Conservation (phyloP, 495 filamentous ascomycete genomes). For the Aspergillus taichungensis region DNA sequence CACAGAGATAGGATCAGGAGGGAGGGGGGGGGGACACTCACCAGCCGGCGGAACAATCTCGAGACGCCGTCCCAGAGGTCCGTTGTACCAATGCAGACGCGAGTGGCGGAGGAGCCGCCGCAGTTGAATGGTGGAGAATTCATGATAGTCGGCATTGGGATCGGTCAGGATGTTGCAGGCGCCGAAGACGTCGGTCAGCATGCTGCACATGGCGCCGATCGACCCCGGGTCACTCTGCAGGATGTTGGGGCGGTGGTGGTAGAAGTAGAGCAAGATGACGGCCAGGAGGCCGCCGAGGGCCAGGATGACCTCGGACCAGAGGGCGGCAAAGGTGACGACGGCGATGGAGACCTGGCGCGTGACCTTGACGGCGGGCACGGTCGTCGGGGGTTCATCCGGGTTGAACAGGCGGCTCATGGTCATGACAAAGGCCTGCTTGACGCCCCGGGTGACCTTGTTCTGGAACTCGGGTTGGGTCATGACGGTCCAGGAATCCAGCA, state of each 20-base stretch:
- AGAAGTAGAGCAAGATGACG: conserved; percentile 22
- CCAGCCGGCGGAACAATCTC: conserved; percentile 31
- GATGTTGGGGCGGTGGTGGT: conserved; percentile 25
- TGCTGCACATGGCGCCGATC: conserved; percentile 36
- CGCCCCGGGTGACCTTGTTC: conserved; percentile 21
- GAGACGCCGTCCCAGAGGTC: conserved; percentile 21
- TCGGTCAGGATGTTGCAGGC: conserved; percentile 23
- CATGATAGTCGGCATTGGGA: conserved; percentile 25
- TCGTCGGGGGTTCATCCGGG: conserved; percentile 17
- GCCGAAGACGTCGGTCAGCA: conserved; percentile 29
- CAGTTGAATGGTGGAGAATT: conserved; percentile 31
- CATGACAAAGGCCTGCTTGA: conserved; percentile 28
- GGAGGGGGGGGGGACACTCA: conserved; percentile 1
- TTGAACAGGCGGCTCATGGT: conserved; percentile 32
- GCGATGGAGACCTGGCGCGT: conserved; percentile 26
- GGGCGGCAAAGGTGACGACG: conserved; percentile 23
- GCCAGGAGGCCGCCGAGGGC: conserved; percentile 16
- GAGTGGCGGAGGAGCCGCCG: conserved; percentile 25
- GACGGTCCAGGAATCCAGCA: conserved; percentile 24
- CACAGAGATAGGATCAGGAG: neutral
- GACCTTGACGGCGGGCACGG: conserved; percentile 14
- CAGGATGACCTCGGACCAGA: conserved; percentile 27
- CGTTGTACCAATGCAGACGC: conserved; percentile 26
- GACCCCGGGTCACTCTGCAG: conserved; percentile 33
- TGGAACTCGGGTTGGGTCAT: conserved; percentile 27